Evolutionary conservation across 805 yeast species (phyloP), one percentile per base, ranked within the genome.

Genomic region (Wickerhamomyces canadensis): DNA sequence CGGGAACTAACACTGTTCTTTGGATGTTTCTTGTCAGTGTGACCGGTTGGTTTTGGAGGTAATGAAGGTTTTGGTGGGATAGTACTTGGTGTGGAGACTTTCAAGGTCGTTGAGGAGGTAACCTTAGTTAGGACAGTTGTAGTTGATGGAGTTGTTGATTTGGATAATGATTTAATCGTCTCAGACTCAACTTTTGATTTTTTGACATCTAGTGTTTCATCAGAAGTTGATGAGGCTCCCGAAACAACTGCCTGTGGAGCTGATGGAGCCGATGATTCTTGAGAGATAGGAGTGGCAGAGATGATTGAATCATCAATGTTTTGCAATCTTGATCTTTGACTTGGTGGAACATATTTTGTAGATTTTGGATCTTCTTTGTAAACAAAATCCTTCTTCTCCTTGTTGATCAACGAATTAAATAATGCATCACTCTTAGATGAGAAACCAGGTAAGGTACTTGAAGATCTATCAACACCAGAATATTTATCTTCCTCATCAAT

Each of bases 401-500:
- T 54, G 19, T 42, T 51, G 28, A 54, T 51, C 40, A 54, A 39
- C n/a, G 55, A 51, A 13, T 45, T 44, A 33, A 54, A 54, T 17
- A 54, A 31, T 6, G 55, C 59, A 37, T 54, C 56, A 16, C 51
- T 48, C 24, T 46, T 46, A 1, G 42, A 19, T 19, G 26, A 37
- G 27, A 37, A 29, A 19, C 23, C 23, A 18, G 15, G 17, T 32
- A 24, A 17, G 15, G 32, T 19, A 19, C 34, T 40, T 13, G 44
- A 16, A n/a, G 38, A 26, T 39, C 56, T 52, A 24, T 35, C 62
- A 19, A 88, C 98, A 35, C 97, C 97, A 5, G 96, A 87, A 56
- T 89, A 93, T 61, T 84, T 84, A 60, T 89, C 96, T 60, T 93
- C 98, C 64, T 93, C 98, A 60, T 93, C 98, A 48, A 85, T 48